Percentiles rank a stretch among this genome's conserved stretches.
phyloP scores from a whole-genome alignment of 1,284 basidiomycete species.

The Agroathelia rolfsii region DNA sequence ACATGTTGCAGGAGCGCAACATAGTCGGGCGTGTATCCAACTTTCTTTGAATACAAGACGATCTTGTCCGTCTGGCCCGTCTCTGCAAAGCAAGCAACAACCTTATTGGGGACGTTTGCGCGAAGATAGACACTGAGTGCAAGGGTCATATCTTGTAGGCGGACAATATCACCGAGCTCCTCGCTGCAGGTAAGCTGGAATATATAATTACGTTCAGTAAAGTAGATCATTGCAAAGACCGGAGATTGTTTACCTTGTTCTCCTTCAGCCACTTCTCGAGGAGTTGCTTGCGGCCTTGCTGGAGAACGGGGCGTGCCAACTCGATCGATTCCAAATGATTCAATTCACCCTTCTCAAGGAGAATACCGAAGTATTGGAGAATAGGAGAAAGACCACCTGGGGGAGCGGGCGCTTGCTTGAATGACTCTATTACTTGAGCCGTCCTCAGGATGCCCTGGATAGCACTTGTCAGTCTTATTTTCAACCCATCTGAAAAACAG shows the following conservation, averaged over 20 bases:
- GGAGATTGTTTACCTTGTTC: constrained; percentile 66
- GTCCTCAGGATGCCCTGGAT: constrained; percentile 93
- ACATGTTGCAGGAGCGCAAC: constrained; percentile 93
- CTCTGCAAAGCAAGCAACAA: constrained; percentile 97
- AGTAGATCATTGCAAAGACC: neutral
- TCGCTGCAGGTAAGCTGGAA: constrained; percentile 98
- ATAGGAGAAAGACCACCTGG: constrained; percentile 93
- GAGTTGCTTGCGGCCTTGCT: constrained; percentile 95
- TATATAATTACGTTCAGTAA: constrained; percentile 8
- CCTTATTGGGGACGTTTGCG: constrained; percentile 98
- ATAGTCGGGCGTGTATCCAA: constrained; percentile 92
- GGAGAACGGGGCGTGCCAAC: constrained; percentile 90
- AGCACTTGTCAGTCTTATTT: constrained; percentile 9
- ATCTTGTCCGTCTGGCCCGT: constrained; percentile 99
- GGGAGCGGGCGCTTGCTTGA: constrained; percentile 90
- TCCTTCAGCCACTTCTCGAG: constrained; percentile 99
- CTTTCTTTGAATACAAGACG: constrained; percentile 95
- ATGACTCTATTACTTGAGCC: constrained; percentile 92
- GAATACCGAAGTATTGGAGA: constrained; percentile 96
- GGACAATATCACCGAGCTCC: constrained; percentile 96
- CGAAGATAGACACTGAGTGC: constrained; percentile 98
- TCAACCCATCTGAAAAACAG: constrained; percentile 1
- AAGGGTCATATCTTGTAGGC: constrained; percentile 93
- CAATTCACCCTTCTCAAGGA: constrained; percentile 95
- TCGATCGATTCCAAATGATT: constrained; percentile 97